Percentiles rank a stretch among this genome's conserved stretches.
Conservation (phyloP, 2,329 filamentous ascomycete genomes). For the Kalaharituber pfeilii region DNA sequence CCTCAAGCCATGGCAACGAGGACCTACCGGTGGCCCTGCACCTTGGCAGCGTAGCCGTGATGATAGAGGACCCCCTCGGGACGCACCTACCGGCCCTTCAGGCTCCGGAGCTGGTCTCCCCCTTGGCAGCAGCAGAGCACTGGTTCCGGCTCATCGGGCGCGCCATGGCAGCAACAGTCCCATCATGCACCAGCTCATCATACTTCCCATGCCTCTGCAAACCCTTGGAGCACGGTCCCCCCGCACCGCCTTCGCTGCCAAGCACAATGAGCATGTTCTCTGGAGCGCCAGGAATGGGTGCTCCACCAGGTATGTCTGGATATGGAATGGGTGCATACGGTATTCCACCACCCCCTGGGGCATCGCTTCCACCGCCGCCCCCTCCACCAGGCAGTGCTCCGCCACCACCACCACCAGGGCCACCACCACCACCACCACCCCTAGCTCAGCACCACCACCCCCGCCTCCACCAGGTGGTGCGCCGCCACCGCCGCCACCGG, state of each 20-base stretch:
- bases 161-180: neutral
- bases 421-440: slow-evolving; percentile 19
- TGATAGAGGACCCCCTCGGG: slow-evolving; percentile 32
- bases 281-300: slow-evolving; percentile 24
- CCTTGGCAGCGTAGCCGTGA: slow-evolving; percentile 45
- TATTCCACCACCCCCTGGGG: slow-evolving; percentile 36
- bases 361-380: slow-evolving; percentile 20
- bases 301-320: slow-evolving; percentile 29
- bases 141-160: slow-evolving; percentile 30
- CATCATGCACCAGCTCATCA: slow-evolving; percentile 29
- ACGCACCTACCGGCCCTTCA: slow-evolving; percentile 27
- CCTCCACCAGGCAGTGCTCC: slow-evolving; percentile 19
- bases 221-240: slow-evolving; percentile 28
- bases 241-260: slow-evolving; percentile 22
- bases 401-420: slow-evolving; percentile 18
- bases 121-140: slow-evolving; percentile 17
- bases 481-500: slow-evolving; percentile 16
- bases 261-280: slow-evolving; percentile 10
- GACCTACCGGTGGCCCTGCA: slow-evolving; percentile 64
- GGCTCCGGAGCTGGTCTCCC: slow-evolving; percentile 34
- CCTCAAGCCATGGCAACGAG: slow-evolving; percentile 74
- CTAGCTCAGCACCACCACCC: slow-evolving; percentile 16
- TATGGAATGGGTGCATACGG: slow-evolving; percentile 36
- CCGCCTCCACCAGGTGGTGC: slow-evolving; percentile 19
- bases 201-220: slow-evolving; percentile 28